These are phyloP conservation scores for Geotrichum phurueaensis DNA, from an alignment of 1,139 yeast species.

Conservation along the genomic window DNA sequence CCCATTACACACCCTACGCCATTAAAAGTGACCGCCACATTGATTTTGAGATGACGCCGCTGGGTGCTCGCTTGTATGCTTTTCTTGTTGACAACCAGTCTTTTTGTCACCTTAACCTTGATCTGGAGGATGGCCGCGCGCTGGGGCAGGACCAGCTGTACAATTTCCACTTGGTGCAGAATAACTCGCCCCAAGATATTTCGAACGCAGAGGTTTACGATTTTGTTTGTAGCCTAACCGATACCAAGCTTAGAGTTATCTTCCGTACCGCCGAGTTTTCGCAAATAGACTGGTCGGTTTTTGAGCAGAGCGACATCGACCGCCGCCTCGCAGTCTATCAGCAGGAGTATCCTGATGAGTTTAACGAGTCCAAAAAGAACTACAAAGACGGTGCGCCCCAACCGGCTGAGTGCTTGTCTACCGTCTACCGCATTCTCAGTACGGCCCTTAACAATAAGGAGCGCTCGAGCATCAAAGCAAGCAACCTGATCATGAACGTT, in stretches of 20 bases:
- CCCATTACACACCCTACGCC: constrained; percentile 6
- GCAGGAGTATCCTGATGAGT: constrained; percentile 23
- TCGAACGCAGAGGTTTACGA: constrained; percentile 19
- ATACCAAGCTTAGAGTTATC: constrained; percentile 21
- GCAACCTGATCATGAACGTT: constrained; percentile 29
- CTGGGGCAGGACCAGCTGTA: constrained; percentile 9
- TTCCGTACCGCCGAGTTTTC: constrained; percentile 28
- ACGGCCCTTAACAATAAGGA: constrained; percentile 27
- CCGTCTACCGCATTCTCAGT: constrained; percentile 26
- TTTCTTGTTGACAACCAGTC: constrained; percentile 3
- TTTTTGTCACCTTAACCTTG: constrained; percentile 7
- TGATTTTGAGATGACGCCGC: constrained; percentile 2
- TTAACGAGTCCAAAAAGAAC: constrained; percentile 4
- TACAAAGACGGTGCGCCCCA: constrained; percentile 20
- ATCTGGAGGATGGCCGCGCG: constrained; percentile 4
- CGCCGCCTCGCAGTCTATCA: constrained; percentile 23
- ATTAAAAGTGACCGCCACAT: constrained; percentile 1
- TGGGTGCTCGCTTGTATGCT: constrained; percentile 9
- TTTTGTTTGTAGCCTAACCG: constrained; percentile 22
- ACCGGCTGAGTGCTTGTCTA: constrained; percentile 26
- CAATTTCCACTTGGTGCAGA: constrained; percentile 10
- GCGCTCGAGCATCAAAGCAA: constrained; percentile 25
- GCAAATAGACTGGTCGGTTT: constrained; percentile 23
- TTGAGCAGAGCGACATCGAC: constrained; percentile 22
- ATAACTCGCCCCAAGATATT: constrained; percentile 12